phyloP scores from a whole-genome alignment of 169 alveolate genomes.

The Cryptosporidium canis region DNA sequence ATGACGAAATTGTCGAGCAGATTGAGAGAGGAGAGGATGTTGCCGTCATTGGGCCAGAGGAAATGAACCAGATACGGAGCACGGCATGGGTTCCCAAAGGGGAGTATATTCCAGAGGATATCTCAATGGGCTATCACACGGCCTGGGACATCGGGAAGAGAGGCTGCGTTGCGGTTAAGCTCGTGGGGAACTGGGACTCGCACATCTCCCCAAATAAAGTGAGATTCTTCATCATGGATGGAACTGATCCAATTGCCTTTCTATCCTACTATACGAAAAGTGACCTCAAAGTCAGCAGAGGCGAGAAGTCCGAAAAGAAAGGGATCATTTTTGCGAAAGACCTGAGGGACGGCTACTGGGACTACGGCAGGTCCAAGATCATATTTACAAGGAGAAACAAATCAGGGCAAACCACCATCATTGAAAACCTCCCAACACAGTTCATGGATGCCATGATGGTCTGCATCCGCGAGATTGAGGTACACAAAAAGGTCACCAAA shows the following conservation, averaged over 20 bases:
- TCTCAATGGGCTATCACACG: slow-evolving; percentile 77
- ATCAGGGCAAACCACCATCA: slow-evolving; percentile 59
- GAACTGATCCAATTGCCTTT: slow-evolving; percentile 76
- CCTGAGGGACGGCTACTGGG: slow-evolving; percentile 68
- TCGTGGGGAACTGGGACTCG: slow-evolving; percentile 77
- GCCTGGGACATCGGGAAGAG: slow-evolving; percentile 81
- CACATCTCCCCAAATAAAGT: slow-evolving; percentile 73
- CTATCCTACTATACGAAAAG: slow-evolving; percentile 58
- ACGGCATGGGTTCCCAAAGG: slow-evolving; percentile 78
- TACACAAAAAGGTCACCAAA: slow-evolving; percentile 47
- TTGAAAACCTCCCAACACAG: slow-evolving; percentile 58
- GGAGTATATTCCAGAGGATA: slow-evolving; percentile 74
- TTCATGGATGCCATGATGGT: slow-evolving; percentile 72
- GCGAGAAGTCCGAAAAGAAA: slow-evolving; percentile 64
- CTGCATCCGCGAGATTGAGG: slow-evolving; percentile 65
- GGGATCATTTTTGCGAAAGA: slow-evolving; percentile 69
- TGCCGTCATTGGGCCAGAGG: slow-evolving; percentile 33
- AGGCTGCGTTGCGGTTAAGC: slow-evolving; percentile 78
- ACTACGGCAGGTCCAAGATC: slow-evolving; percentile 47
- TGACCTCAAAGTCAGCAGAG: slow-evolving; percentile 64
- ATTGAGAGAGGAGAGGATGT: slow-evolving; percentile 38
- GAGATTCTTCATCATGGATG: slow-evolving; percentile 80
- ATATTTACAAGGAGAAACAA: slow-evolving; percentile 59
- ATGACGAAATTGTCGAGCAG: slow-evolving; percentile 67
- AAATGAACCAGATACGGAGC: slow-evolving; percentile 71